Evolutionary conservation across 352 stramenopile genomes (phyloP).

Genomic region (Phytopythium kandeliae): DNA sequence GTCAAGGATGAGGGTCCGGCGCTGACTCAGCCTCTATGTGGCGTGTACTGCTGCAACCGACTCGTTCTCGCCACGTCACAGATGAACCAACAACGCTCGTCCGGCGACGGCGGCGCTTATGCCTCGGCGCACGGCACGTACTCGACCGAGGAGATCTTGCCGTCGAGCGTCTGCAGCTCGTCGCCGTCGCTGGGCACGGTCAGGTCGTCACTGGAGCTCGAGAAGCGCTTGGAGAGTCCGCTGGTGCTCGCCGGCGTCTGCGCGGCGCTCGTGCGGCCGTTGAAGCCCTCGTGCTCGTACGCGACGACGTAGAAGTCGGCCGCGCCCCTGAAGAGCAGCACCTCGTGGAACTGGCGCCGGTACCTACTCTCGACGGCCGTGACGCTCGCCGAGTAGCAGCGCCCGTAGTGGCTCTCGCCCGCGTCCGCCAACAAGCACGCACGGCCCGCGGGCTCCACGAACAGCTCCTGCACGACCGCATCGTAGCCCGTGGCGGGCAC

Average conservation of each 20-base stretch:
- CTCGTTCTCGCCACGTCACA: background rate
- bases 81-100: too few species aligned
- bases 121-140: slow-evolving; percentile 6
- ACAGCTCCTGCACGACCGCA: slow-evolving; percentile 30
- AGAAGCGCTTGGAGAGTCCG: slow-evolving; percentile 19
- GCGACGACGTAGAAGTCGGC: slow-evolving; percentile 36
- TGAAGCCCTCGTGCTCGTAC: slow-evolving; percentile 33
- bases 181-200: background rate
- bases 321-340: slow-evolving; percentile 34
- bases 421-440: slow-evolving; percentile 28
- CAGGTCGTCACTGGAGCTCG: slow-evolving; percentile 23
- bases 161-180: background rate
- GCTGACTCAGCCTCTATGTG: too few species aligned
- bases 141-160: slow-evolving; percentile 4
- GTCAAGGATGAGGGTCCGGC: too few species aligned
- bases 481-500: slow-evolving; percentile 27
- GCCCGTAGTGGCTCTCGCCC: slow-evolving; percentile 14
- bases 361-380: slow-evolving; percentile 22
- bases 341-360: slow-evolving; percentile 23
- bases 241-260: slow-evolving; percentile 4
- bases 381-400: slow-evolving; percentile 26
- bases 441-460: slow-evolving; percentile 36
- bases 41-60: too few species aligned
- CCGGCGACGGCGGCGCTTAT: too few species aligned
- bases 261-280: slow-evolving; percentile 5